phyloP scores from a whole-genome alignment of 169 alveolate genomes.

The Toxoplasma gondii region DNA sequence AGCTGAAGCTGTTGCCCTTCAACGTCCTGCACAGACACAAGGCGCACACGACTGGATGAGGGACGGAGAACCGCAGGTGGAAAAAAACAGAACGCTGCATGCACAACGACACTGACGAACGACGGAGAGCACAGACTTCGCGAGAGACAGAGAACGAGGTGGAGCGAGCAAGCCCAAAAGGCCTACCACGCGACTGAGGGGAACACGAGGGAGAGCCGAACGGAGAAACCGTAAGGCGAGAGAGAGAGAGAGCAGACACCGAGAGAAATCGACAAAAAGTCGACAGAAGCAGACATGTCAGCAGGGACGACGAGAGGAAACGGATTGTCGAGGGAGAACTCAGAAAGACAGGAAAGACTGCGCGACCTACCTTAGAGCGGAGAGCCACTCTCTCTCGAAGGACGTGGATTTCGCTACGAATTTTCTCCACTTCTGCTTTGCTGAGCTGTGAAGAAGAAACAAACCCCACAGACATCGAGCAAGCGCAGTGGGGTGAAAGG shows the following conservation, averaged over 20 bases:
- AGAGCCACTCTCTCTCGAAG: background rate
- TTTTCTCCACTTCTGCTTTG: slow-evolving; percentile 14
- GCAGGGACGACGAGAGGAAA: too few relatives aligned
- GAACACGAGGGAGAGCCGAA: too few relatives aligned
- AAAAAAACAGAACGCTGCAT: background rate
- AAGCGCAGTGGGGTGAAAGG: too few relatives aligned
- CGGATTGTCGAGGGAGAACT: too few relatives aligned
- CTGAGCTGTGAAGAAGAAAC: background rate
- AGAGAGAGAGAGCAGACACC: too few relatives aligned
- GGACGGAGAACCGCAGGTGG: background rate
- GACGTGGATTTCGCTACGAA: background rate
- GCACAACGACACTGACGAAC: background rate
- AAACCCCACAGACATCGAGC: background rate
- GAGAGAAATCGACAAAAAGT: background rate
- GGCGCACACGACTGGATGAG: background rate
- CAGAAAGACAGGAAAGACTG: too few relatives aligned
- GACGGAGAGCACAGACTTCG: too few relatives aligned
- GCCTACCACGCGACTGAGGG: too few relatives aligned
- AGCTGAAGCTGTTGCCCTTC: background rate
- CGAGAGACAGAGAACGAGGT: too few relatives aligned
- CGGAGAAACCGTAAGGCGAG: too few relatives aligned
- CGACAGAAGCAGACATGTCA: too few relatives aligned
- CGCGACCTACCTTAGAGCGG: background rate
- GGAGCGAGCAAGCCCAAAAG: too few relatives aligned
- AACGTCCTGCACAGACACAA: background rate